A percentile compares a stretch with the other conserved stretches of the same genome.
phyloP scores from a whole-genome alignment of 1,284 basidiomycete species.

The Rhodotorula sp. region DNA sequence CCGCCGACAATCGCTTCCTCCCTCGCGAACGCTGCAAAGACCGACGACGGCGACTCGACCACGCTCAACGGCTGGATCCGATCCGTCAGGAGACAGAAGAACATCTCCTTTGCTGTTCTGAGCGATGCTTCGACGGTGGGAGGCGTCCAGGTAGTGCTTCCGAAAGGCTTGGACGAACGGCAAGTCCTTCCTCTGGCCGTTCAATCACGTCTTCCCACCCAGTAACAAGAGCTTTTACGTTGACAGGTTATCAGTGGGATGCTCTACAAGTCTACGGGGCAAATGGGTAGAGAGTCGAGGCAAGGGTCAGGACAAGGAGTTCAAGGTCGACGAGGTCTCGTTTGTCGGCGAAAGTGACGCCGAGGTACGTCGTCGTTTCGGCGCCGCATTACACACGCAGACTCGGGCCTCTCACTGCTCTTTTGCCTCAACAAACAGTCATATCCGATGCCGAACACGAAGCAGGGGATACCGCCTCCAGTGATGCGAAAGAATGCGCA shows the following conservation, averaged over 20 bases:
- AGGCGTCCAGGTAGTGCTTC: constrained; percentile 75
- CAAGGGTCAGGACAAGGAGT: constrained; percentile 66
- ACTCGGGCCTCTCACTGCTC: too few species aligned
- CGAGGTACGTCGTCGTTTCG: constrained; percentile 63
- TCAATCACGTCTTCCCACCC: neutral
- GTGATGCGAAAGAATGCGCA: constrained; percentile 80
- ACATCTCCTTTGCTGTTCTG: constrained; percentile 76
- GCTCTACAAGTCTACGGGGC: constrained; percentile 52
- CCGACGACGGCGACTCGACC: neutral
- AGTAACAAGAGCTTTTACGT: constrained; percentile 47
- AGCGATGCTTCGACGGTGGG: constrained; percentile 72
- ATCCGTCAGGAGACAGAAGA: constrained; percentile 79
- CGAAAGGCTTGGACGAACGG: constrained; percentile 49
- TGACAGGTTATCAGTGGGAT: constrained; percentile 36
- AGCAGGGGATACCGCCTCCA: constrained; percentile 55
- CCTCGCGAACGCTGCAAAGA: neutral
- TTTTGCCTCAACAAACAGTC: constrained; percentile 5
- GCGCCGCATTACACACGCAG: too few species aligned
- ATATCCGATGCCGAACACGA: constrained; percentile 41
- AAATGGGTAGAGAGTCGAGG: constrained; percentile 66
- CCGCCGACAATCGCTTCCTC: constrained; percentile 8
- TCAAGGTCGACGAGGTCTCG: constrained; percentile 65
- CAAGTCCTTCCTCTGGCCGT: constrained; percentile 26
- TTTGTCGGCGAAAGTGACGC: constrained; percentile 76
- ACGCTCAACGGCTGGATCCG: constrained; percentile 72